Evolutionary conservation across 2,329 filamentous ascomycete genomes (phyloP).

Genomic region (Colletotrichum noveboracense): DNA sequence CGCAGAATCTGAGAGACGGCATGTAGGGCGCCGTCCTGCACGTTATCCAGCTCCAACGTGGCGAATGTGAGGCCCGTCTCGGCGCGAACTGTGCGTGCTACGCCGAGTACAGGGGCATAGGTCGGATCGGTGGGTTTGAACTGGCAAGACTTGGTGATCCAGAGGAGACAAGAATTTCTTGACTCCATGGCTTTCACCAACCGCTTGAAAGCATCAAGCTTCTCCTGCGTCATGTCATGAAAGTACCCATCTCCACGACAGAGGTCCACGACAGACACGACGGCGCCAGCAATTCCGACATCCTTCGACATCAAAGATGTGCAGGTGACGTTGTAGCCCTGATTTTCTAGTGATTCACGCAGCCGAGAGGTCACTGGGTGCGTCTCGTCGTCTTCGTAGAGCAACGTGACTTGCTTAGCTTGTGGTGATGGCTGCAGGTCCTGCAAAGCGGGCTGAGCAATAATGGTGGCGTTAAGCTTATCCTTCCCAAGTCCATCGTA

Average conservation of each 20-base stretch:
- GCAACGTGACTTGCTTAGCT: neutral
- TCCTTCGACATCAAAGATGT: neutral
- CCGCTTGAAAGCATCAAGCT: neutral
- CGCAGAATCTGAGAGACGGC: neutral
- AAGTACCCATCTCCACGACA: neutral
- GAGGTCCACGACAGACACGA: neutral
- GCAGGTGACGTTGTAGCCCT: neutral
- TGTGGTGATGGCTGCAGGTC: neutral
- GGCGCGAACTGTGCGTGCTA: constrained; percentile 31
- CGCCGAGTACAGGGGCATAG: constrained; percentile 31
- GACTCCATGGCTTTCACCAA: neutral
- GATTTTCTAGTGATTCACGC: neutral
- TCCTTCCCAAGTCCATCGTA: neutral
- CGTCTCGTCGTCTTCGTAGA: neutral
- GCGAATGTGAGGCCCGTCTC: constrained; percentile 31
- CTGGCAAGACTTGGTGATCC: constrained; percentile 33
- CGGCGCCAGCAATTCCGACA: neutral
- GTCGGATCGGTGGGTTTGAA: constrained; percentile 27
- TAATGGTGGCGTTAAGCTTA: neutral
- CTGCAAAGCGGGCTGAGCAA: neutral
- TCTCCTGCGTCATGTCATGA: neutral
- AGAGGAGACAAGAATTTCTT: constrained; percentile 18
- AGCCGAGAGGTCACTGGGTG: neutral
- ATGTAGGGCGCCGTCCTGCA: neutral
- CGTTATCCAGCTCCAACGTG: constrained; percentile 32